These are phyloP conservation scores for Brettanomyces nanus DNA, from an alignment of 805 yeast species.

Conservation along the genomic window DNA sequence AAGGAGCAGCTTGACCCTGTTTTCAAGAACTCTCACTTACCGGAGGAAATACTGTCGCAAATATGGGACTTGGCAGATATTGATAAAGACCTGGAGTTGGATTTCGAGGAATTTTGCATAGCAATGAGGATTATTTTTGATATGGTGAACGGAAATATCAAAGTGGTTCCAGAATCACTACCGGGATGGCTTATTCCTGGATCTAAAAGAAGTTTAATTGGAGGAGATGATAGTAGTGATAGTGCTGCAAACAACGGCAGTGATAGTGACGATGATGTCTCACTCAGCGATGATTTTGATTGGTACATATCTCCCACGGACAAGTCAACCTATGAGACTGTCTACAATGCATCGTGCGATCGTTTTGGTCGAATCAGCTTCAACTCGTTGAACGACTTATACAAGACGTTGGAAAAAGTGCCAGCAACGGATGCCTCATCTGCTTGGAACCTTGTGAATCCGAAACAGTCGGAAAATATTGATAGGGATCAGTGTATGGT, in stretches of 20 bases:
- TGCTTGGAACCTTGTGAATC: constrained; percentile 95
- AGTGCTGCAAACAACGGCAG: constrained; percentile 21
- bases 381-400: constrained; percentile 61
- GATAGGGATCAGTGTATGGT: constrained; percentile 91
- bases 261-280: constrained; percentile 61
- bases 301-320: constrained; percentile 97
- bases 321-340: constrained; percentile 64
- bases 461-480: constrained; percentile 76
- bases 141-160: constrained; percentile 60
- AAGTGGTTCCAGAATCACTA: constrained; percentile 56
- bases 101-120: constrained; percentile 95
- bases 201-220: constrained; percentile 74
- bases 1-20: constrained; percentile 85
- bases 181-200: constrained; percentile 95
- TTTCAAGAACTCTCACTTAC: constrained; percentile 79
- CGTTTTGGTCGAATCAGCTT: constrained; percentile 72
- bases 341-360: constrained; percentile 70
- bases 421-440: constrained; percentile 80
- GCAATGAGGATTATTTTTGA: constrained; percentile 95
- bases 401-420: constrained; percentile 57
- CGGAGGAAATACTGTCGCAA: constrained; percentile 65
- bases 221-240: constrained; percentile 60
- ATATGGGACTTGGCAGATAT: constrained; percentile 93
- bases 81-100: constrained; percentile 84
- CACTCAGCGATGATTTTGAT: constrained; percentile 64